Base-by-base conservation (phyloP, 2,329 filamentous ascomycete species). In the Botrytis byssoidea region DNA sequence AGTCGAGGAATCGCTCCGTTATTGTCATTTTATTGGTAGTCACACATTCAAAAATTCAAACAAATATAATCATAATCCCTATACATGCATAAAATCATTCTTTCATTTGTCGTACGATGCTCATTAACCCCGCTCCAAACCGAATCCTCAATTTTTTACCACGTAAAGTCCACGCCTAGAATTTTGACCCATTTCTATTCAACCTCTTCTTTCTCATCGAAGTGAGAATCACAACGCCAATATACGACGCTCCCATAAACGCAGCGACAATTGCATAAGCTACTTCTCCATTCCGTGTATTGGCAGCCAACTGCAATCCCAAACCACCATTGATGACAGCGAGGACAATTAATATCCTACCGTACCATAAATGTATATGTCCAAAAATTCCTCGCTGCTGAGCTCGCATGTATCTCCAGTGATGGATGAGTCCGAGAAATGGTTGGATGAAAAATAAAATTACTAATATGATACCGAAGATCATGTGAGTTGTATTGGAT, bases 281-380 rank as follows among this genome's bases (percentile, higher is more conserved):
- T 66, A 88, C 84, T 70, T 87, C 80, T 63, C 86, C 85, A 18
- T 80, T 78, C 4, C 75, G 81, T 0, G 81, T 76, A 0, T 85
- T 84, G 25, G 77, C 75, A 0, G 87, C 83, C 25, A 90, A 82
- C 76, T 85, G 75, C 42, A 92, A 82, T 5, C 90, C 90, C 6
- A 92, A 81, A 0, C 89, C 90, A 72, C 90, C 90, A 77, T 92
- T 92, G 77, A 91, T 80, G 63, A 91, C 83, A 40, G 88, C 90
- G 4, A 91, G 79, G 29, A 87, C 72, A 75, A 92, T 87, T 61
- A 91, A 80, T 1, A 83, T 77, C 29, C 90, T 86, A 20, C 90
- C 90, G 77, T 86, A 89, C 88, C 88, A 91, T 76, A 90, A 86
- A 79, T 92, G 90, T 1, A 83, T 79, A 76, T 90, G 82, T 75